Conservation (phyloP, 257 asterid genomes). For the Misopates orontium region DNA sequence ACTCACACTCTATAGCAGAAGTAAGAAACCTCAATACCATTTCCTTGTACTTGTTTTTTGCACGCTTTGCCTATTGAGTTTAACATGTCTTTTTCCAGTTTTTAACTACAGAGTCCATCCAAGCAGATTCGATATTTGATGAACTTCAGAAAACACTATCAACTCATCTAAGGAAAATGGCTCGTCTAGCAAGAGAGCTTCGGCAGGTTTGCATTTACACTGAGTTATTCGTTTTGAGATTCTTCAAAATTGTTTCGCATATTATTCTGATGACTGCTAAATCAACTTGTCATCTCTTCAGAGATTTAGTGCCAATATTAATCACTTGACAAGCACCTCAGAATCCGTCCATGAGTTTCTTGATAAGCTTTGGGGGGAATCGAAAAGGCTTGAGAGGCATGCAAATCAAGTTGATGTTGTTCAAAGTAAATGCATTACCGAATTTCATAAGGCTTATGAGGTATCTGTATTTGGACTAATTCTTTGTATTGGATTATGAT, state of each 20-base stretch:
- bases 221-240: constrained; percentile 9
- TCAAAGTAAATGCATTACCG: constrained; percentile 58
- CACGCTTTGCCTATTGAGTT: constrained; percentile 13
- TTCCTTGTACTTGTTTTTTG: neutral
- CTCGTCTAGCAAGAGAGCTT: constrained; percentile 70
- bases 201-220: constrained; percentile 56
- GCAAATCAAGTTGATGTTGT: constrained; percentile 50
- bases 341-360: constrained; percentile 49
- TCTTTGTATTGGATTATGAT: constrained; percentile 2
- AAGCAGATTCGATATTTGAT: constrained; percentile 55
- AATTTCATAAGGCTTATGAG: constrained; percentile 73
- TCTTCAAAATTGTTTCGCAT: constrained; percentile 1
- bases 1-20: constrained; percentile 53
- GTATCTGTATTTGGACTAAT: constrained; percentile 30
- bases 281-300: constrained; percentile 28
- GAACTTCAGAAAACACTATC: constrained; percentile 62
- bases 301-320: constrained; percentile 56
- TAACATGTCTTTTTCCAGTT: constrained; percentile 39
- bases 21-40: constrained; percentile 38
- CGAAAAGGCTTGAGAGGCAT: constrained; percentile 56
- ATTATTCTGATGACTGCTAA: constrained; percentile 11
- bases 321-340: constrained; percentile 56
- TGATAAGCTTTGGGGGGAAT: constrained; percentile 59
- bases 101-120: constrained; percentile 55
- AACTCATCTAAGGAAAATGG: constrained; percentile 67